Percentiles rank a stretch among this genome's conserved stretches.
Evolutionary conservation across 1,284 basidiomycete species (phyloP).

Genomic region (Caloboletus firmus): DNA sequence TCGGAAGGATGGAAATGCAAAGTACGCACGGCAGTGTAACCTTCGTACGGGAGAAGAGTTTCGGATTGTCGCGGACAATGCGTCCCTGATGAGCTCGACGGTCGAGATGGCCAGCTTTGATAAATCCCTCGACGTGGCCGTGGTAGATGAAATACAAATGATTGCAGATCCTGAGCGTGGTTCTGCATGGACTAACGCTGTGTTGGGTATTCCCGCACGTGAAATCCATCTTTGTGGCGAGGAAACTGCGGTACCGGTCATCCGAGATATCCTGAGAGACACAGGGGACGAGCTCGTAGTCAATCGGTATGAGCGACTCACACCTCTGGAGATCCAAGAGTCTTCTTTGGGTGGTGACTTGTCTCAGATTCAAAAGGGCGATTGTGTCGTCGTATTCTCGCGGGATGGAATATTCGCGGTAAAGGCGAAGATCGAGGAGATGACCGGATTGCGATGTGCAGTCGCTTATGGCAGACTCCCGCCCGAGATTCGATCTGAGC

Average conservation of each 20-base stretch:
- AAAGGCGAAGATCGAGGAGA: slow-evolving; percentile 69
- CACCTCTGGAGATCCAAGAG: slow-evolving; percentile 76
- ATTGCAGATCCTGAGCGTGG: slow-evolving; percentile 81
- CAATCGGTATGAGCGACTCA: slow-evolving; percentile 84
- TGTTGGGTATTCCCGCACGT: slow-evolving; percentile 76
- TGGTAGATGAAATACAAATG: slow-evolving; percentile 98
- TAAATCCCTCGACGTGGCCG: slow-evolving; percentile 73
- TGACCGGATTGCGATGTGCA: slow-evolving; percentile 66
- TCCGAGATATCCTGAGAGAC: slow-evolving; percentile 65
- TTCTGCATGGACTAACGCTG: slow-evolving; percentile 80
- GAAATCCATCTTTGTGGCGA: slow-evolving; percentile 97
- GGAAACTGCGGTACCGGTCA: slow-evolving; percentile 82
- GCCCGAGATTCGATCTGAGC: slow-evolving; percentile 76
- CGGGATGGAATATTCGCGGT: slow-evolving; percentile 73
- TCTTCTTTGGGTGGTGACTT: slow-evolving; percentile 67
- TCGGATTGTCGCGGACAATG: slow-evolving; percentile 62
- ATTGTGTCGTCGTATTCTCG: slow-evolving; percentile 92
- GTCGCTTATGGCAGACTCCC: slow-evolving; percentile 79
- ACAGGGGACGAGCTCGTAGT: slow-evolving; percentile 86
- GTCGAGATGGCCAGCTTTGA: slow-evolving; percentile 80
- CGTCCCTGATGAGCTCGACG: slow-evolving; percentile 76
- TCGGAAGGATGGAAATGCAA: slow-evolving; percentile 44
- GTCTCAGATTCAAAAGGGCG: slow-evolving; percentile 59
- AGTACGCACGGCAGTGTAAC: slow-evolving; percentile 63
- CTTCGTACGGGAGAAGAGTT: slow-evolving; percentile 95